phyloP scores from a whole-genome alignment of 257 asterid genomes.

The Coffea eugenioides region DNA sequence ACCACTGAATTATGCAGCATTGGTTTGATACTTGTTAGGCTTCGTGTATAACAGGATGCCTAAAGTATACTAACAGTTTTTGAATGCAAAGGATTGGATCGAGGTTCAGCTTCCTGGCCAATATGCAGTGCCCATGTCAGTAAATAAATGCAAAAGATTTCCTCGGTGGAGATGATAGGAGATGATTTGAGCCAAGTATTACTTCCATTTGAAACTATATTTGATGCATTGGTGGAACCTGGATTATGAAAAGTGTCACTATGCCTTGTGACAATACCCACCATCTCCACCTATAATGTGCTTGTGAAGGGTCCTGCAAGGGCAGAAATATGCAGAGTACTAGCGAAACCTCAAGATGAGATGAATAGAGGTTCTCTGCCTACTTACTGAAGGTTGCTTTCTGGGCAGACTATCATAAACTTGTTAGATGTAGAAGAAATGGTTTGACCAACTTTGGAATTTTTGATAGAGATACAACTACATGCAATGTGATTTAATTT shows the following conservation, averaged over 20 bases:
- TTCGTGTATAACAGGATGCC: conserved; percentile 57
- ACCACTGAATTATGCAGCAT: conserved; percentile 27
- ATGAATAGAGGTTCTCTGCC: not conserved
- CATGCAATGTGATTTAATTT: not conserved
- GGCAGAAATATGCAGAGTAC: conserved; percentile 45
- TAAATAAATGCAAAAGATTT: no score
- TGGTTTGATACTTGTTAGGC: conserved; percentile 50
- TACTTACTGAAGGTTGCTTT: not conserved
- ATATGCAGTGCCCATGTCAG: not conserved
- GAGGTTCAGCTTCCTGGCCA: not conserved
- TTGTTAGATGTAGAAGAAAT: not conserved
- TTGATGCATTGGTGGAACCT: conserved; percentile 46
- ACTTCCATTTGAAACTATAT: conserved; percentile 19
- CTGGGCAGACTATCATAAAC: not conserved
- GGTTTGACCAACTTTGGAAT: not conserved
- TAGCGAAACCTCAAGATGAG: not conserved
- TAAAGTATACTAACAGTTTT: conserved; percentile 34
- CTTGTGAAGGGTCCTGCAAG: conserved; percentile 67
- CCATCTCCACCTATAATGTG: conserved; percentile 56
- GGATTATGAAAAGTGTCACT: conserved; percentile 61
- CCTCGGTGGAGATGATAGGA: conserved; percentile 8
- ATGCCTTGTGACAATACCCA: conserved; percentile 36
- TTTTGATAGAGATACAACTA: not conserved
- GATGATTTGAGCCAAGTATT: conserved; percentile 41
- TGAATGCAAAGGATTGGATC: conserved; percentile 8